phyloP scores from a whole-genome alignment of 495 filamentous ascomycete species.

The Aspergillus homomorphus region DNA sequence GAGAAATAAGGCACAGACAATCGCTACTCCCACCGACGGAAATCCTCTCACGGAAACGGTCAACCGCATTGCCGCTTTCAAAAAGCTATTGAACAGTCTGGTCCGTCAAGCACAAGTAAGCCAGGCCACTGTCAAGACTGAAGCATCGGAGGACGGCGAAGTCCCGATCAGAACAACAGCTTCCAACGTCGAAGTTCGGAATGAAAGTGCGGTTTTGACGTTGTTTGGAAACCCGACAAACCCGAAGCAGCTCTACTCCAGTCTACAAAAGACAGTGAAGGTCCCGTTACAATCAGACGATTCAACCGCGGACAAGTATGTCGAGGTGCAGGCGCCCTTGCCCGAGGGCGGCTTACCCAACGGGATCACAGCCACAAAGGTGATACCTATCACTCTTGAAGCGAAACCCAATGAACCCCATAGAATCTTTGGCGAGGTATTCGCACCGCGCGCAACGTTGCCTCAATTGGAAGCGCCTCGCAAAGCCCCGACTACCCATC shows the following conservation, averaged over 20 bases:
- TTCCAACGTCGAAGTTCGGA: slow-evolving; percentile 29
- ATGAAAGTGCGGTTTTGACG: slow-evolving; percentile 62
- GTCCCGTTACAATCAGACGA: slow-evolving; percentile 36
- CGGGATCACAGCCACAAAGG: slow-evolving; percentile 67
- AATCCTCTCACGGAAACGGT: slow-evolving; percentile 37
- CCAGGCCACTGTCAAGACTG: slow-evolving; percentile 39
- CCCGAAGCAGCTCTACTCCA: slow-evolving; percentile 78
- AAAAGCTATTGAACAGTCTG: slow-evolving; percentile 48
- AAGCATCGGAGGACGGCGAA: slow-evolving; percentile 37
- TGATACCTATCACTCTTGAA: slow-evolving; percentile 54
- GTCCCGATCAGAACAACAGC: slow-evolving; percentile 24
- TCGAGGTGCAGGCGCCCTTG: slow-evolving; percentile 48
- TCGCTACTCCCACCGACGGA: slow-evolving; percentile 31
- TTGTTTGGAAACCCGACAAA: slow-evolving; percentile 64
- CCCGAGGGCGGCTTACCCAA: slow-evolving; percentile 66
- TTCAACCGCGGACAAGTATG: slow-evolving; percentile 40
- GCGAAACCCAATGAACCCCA: slow-evolving; percentile 38
- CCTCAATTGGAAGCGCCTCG: slow-evolving; percentile 67
- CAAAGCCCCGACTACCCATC: slow-evolving; percentile 27
- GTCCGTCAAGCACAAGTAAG: slow-evolving; percentile 41
- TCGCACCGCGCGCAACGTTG: slow-evolving; percentile 65
- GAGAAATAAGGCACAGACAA: slow-evolving; percentile 37
- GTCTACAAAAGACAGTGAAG: slow-evolving; percentile 57
- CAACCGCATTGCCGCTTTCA: slow-evolving; percentile 45
- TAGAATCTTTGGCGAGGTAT: slow-evolving; percentile 76